Conservation (phyloP, 2,329 filamentous ascomycete genomes). For the Akanthomyces uredinophilus region DNA sequence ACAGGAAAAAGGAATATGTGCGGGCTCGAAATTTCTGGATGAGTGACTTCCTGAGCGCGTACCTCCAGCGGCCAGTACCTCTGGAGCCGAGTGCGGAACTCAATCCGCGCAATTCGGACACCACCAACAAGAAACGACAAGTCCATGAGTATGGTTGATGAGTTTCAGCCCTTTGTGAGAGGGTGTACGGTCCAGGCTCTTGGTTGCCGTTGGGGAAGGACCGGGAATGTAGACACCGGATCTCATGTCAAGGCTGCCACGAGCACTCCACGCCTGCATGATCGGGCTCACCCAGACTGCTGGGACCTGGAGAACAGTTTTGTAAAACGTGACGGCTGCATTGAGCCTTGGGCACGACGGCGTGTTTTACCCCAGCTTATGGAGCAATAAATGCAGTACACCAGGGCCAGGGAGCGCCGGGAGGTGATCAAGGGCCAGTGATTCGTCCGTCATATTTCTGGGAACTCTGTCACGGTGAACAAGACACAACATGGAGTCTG, state of each 20-base stretch:
- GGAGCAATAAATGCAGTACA: constrained; percentile 2
- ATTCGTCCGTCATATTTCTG: constrained; percentile 12
- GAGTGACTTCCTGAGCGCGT: neutral
- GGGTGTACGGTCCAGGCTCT: neutral
- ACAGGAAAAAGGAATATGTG: too few species aligned
- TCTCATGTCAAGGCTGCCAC: neutral
- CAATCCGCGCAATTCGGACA: neutral
- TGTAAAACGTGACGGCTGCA: constrained; percentile 11
- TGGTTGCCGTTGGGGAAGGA: neutral
- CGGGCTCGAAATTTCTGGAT: neutral
- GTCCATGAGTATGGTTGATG: neutral
- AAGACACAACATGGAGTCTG: neutral
- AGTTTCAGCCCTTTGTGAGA: neutral
- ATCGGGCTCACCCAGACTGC: constrained; percentile 2
- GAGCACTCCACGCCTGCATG: neutral
- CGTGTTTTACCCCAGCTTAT: constrained; percentile 5
- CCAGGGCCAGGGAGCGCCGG: neutral
- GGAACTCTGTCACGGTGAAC: constrained; percentile 12
- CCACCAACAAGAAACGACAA: neutral
- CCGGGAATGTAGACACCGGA: neutral
- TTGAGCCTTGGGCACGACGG: neutral
- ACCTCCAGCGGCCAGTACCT: neutral
- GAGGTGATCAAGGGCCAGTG: neutral
- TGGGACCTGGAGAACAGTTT: neutral
- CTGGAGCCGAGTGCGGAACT: neutral